Base-by-base conservation (phyloP, 805 yeast genomes). In the Pichia exigua region DNA sequence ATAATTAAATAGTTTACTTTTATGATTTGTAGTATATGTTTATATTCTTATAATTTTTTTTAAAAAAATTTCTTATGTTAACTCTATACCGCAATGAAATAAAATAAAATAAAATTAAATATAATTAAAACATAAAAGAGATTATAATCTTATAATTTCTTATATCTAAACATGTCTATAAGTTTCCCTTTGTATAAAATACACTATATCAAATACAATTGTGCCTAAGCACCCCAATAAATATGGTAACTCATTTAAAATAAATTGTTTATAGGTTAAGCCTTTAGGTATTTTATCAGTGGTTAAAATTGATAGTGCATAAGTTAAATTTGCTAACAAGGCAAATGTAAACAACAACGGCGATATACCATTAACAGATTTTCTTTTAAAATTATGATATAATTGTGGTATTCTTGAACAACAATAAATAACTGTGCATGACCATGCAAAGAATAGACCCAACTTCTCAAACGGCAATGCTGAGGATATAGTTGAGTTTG, bases 181-280 rank as follows among this genome's bases (percentile, higher is more conserved):
- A 41, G 44, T n/a, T 21, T 44, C 41, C 44, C 78, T 67, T 61
- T 85, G 94, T 62, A 81, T 82, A 60, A 85, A 83, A 62, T 83
- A 85, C 4, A 79, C 68, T 40, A 82, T 54, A 64, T 91, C 97
- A 65, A 91, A 89, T 3, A 81, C 57, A 20, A 90, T 76, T 0
- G 97, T 90, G 9, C 97, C 97, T 0, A 88, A 77, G 57, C 94
- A 83, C 1, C 97, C 97, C 26, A 89, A 61, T 32, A 92, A 73
- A 62, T 83, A 91, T 0, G 97, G 96, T 49, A 88, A 64, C 60
- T 90, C 96, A 45, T 79, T 82, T 57, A 70, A 57, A 27, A 89
- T 66, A 61, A 86, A 91, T 50, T 57, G 58, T 57, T 69, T 71
- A 42, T 72, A 68, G 1, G 65, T 68, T 17, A 68, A 62, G 55